phyloP scores from a whole-genome alignment of 73 alveolate genomes.

The Paraurostyla sp. region DNA sequence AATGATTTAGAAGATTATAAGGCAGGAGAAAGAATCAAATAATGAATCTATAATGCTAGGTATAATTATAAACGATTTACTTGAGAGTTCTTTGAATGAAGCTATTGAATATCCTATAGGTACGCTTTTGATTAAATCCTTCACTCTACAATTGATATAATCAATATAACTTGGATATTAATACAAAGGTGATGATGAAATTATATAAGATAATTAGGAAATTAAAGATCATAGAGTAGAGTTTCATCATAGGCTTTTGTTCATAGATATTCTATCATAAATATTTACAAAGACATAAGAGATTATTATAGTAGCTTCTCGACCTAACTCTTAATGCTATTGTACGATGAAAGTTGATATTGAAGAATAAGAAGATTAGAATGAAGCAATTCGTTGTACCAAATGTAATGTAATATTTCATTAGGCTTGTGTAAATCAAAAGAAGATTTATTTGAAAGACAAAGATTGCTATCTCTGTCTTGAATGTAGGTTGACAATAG shows the following conservation, averaged over 20 bases:
- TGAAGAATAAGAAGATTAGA: not conserved
- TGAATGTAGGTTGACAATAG: not conserved
- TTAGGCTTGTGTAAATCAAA: not conserved
- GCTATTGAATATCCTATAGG: slow-evolving; percentile 17
- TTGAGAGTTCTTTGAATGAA: not conserved
- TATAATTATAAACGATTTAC: not conserved
- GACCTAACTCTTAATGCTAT: not conserved
- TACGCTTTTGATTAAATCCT: not conserved
- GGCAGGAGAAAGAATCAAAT: not conserved
- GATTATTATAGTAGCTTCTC: not conserved
- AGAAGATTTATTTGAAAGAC: not conserved
- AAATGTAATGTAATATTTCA: not conserved
- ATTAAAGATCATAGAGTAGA: not conserved
- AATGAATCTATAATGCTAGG: not conserved
- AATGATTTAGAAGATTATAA: not conserved
- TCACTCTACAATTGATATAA: not conserved
- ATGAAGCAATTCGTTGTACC: not conserved
- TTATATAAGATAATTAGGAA: not conserved
- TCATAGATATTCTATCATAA: not conserved
- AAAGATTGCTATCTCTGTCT: not conserved
- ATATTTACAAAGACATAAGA: not conserved
- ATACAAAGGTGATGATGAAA: not conserved
- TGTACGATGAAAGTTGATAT: not conserved
- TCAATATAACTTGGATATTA: not conserved
- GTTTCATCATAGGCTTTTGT: not conserved